These are phyloP conservation scores for Hypomyces perniciosus DNA, from an alignment of 2,329 filamentous ascomycete species.

Conservation along the genomic window DNA sequence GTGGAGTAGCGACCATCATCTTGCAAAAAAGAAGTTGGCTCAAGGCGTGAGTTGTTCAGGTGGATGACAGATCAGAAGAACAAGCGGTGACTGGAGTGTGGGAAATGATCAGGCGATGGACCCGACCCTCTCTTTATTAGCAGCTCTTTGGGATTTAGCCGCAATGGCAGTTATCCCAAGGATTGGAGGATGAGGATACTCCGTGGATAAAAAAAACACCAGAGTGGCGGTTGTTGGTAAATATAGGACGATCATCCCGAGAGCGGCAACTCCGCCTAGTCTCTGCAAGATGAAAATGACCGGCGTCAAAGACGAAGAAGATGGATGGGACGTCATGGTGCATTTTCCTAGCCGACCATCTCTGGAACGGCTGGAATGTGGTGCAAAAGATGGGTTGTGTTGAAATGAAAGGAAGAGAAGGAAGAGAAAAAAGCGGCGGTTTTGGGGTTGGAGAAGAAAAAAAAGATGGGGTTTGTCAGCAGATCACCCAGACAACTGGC, in stretches of 20 bases:
- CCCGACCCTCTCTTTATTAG: background rate
- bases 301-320: background rate
- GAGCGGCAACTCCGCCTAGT: background rate
- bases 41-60: background rate
- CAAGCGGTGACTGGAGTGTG: background rate
- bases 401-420: conserved; percentile 3
- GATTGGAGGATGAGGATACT: background rate
- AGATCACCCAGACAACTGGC: background rate
- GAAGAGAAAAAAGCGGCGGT: conserved; percentile 4
- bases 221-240: conserved; percentile 7
- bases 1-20: too few relatives aligned
- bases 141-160: background rate
- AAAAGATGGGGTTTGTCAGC: conserved; percentile 6
- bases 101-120: background rate
- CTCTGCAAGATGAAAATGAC: background rate
- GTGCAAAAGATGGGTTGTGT: background rate
- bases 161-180: background rate
- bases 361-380: background rate
- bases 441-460: conserved; percentile 9
- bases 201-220: too few relatives aligned
- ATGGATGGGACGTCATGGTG: background rate
- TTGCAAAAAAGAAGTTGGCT: background rate
- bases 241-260: conserved; percentile 1
- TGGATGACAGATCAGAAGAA: background rate
- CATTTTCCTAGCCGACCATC: background rate